A percentile compares a stretch with the other conserved stretches of the same genome.
Conservation (phyloP, 2,329 filamentous ascomycete genomes). For the Trichoderma afroharzianum region DNA sequence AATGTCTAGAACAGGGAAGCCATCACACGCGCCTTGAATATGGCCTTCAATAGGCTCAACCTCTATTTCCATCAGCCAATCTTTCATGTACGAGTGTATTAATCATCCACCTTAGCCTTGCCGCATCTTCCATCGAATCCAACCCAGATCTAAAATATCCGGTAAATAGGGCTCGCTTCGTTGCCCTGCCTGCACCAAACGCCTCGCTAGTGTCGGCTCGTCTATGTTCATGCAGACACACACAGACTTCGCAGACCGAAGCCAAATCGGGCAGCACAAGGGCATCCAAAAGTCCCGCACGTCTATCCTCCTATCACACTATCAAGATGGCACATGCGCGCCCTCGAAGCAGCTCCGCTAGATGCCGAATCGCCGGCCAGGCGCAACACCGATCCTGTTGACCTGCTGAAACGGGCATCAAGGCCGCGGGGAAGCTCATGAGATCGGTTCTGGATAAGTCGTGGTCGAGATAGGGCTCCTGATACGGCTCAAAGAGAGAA, state of each 20-base stretch:
- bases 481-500: background rate
- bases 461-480: conserved; percentile 7
- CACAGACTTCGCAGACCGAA: conserved; percentile 4
- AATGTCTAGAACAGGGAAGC: background rate
- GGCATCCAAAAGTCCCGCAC: background rate
- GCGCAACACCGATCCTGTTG: conserved; percentile 18
- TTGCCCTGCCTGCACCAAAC: background rate
- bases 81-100: background rate
- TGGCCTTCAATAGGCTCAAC: background rate
- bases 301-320: conserved; percentile 7
- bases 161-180: background rate
- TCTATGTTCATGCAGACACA: background rate
- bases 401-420: conserved; percentile 23
- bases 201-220: background rate
- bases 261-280: conserved; percentile 9
- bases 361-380: conserved; percentile 21
- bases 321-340: conserved; percentile 17
- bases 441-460: background rate
- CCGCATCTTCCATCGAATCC: background rate
- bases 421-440: conserved; percentile 7
- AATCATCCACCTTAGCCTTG: background rate
- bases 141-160: background rate
- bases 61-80: background rate
- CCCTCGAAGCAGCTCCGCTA: background rate
- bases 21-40: background rate